Base-by-base conservation (phyloP, 768 basidiomycete species). In the Russula sp. region DNA sequence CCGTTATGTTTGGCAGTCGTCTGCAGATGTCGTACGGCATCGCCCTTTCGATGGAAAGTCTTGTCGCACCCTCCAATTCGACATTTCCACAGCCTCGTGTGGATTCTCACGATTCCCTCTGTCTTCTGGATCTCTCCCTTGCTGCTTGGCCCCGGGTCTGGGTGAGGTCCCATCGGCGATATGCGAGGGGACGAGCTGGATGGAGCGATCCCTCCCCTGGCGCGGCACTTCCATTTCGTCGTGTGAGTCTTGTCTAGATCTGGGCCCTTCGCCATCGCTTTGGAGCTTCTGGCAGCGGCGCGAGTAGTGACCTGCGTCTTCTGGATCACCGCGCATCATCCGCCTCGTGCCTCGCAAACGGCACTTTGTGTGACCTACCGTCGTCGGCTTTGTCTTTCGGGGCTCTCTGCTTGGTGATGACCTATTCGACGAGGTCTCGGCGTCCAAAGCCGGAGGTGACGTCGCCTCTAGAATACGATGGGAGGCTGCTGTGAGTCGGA, bases 31-130 rank as follows among this genome's bases (percentile, higher is more conserved):
- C 63, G 57, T 40, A 60, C 31, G n/a, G 59, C 63, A 49, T 64
- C 63, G 13, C 58, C 59, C 6, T 60, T 64, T 37, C 63, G 49
- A 22, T 59, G 57, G 37, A 59, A 64, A 0, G 63, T 64, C 53
- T 55, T 64, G 42, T 64, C 51, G 39, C 63, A 64, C 18, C 63
- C 63, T 22, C 54, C 63, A 5, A 55, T 60, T 27, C 58, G 58
- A 42, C 63, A 64, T 55, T 56, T 60, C 63, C 63, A 64, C 62
- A 63, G 1, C 57, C 48, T 63, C 31, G 58, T 48, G 57, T 63
- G 62, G 32, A 63, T 35, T 57, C 39, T 54, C 52, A 54, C 62
- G 10, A 63, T 63, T 4, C 62, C 62, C 47, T 59, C 62, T 7
- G n/a, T 37, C 53, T 59, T 22, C 45, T 47, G 5, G 31, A 32